These are phyloP conservation scores for Hyphodiscus sp. DNA, from an alignment of 2,329 filamentous ascomycete genomes.

Conservation along the genomic window DNA sequence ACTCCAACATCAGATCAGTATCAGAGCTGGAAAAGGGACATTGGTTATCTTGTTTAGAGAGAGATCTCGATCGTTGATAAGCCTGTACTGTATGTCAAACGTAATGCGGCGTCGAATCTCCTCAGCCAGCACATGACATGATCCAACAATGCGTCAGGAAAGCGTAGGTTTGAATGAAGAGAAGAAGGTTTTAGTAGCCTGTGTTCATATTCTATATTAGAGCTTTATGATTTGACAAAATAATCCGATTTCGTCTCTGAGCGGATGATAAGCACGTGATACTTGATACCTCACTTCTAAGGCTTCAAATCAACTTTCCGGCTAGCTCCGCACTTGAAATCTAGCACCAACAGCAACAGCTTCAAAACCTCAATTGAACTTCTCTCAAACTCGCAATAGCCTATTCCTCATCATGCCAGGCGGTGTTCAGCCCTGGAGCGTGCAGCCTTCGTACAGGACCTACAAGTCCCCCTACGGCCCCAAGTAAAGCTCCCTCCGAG, in stretches of 20 bases:
- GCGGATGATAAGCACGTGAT: background rate
- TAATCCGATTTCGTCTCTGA: too few species aligned
- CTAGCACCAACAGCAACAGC: background rate
- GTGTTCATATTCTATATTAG: too few species aligned
- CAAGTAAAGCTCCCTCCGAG: slow-evolving; percentile 42
- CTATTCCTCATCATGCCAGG: slow-evolving; percentile 3
- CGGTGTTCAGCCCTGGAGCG: background rate
- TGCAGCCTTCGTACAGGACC: slow-evolving; percentile 16
- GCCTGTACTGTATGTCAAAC: too few species aligned
- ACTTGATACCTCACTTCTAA: background rate
- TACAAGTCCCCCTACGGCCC: slow-evolving; percentile 61
- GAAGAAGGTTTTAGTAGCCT: too few species aligned
- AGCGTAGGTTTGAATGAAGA: too few species aligned
- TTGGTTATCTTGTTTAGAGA: too few species aligned
- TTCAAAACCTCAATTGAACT: slow-evolving; percentile 2
- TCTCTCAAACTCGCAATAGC: background rate
- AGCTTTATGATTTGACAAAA: background rate
- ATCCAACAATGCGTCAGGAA: too few species aligned
- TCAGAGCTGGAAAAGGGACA: too few species aligned
- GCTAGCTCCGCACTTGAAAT: slow-evolving; percentile 6
- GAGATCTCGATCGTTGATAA: too few species aligned
- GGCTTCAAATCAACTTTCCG: slow-evolving; percentile 1
- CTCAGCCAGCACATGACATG: too few species aligned
- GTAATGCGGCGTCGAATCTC: too few species aligned
- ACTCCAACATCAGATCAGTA: too few species aligned